These are phyloP conservation scores for Cercospora sp. DNA, from an alignment of 2,329 filamentous ascomycete genomes.

Conservation along the genomic window DNA sequence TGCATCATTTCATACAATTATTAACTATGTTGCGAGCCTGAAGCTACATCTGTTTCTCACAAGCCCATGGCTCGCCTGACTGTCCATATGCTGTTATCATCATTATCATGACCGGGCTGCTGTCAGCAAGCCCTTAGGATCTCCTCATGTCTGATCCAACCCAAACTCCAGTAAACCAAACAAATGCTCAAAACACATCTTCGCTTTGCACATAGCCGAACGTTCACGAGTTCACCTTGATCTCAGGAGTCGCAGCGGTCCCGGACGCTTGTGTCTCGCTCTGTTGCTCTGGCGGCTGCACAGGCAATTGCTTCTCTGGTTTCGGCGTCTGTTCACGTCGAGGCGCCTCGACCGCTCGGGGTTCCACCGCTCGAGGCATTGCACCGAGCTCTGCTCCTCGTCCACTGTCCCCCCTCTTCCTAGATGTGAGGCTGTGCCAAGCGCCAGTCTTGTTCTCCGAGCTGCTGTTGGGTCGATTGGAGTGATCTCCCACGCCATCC, in stretches of 20 bases:
- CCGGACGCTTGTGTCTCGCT: slow-evolving; percentile 18
- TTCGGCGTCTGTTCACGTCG: slow-evolving; percentile 33
- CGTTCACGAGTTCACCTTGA: slow-evolving; percentile 31
- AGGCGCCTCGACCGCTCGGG: slow-evolving; percentile 45
- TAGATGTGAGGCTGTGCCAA: slow-evolving; percentile 59
- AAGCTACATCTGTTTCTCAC: not conserved
- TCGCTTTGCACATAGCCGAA: not conserved
- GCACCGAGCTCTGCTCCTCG: slow-evolving; percentile 70
- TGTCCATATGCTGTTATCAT: not conserved
- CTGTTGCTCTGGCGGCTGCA: slow-evolving; percentile 13
- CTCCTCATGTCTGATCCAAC: not conserved
- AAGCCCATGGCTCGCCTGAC: not conserved
- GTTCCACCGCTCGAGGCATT: slow-evolving; percentile 45
- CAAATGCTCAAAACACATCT: not conserved
- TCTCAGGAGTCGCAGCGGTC: slow-evolving; percentile 30
- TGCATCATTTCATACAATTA: not conserved
- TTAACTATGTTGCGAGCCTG: not conserved
- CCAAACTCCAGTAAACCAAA: not conserved
- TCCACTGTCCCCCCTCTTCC: slow-evolving; percentile 70
- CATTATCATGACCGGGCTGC: slow-evolving; percentile 3
- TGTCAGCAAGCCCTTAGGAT: not conserved
- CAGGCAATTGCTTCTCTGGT: slow-evolving; percentile 26
- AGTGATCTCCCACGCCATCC: slow-evolving; percentile 47
- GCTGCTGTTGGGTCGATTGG: slow-evolving; percentile 32
- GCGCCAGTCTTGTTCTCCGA: slow-evolving; percentile 27